Percentiles rank a stretch among this genome's conserved stretches.
Conservation (phyloP, 768 basidiomycete species). For the Boletus barrowsii region DNA sequence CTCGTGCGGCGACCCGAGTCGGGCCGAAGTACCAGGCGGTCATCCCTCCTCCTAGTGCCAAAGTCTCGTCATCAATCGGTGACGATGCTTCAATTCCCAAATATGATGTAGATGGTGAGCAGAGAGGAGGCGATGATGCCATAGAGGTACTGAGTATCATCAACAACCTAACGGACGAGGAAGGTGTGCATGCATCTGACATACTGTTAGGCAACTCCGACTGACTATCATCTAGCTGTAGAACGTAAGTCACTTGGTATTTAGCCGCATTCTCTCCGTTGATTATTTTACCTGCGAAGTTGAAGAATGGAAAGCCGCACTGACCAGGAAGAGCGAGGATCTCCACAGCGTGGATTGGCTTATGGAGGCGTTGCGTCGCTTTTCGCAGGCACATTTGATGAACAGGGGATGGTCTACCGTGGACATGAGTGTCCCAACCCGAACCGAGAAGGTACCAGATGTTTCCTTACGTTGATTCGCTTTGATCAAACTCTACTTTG, state of each 20-base stretch:
- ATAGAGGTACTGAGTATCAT: constrained; percentile 69
- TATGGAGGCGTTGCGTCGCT: constrained; percentile 68
- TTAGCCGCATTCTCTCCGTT: not conserved
- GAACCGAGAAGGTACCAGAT: constrained; percentile 60
- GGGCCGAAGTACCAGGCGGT: constrained; percentile 82
- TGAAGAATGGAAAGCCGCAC: constrained; percentile 58
- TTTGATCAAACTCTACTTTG: constrained; percentile 9
- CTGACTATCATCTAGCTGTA: constrained; percentile 39
- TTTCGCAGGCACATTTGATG: constrained; percentile 64
- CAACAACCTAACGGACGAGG: constrained; percentile 59
- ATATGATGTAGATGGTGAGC: constrained; percentile 36
- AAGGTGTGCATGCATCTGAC: constrained; percentile 49
- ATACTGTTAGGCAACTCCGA: constrained; percentile 16
- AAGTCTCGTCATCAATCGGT: constrained; percentile 36
- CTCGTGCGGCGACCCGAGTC: constrained; percentile 86
- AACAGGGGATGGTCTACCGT: constrained; percentile 58
- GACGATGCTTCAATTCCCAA: not conserved
- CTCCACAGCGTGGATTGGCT: constrained; percentile 74
- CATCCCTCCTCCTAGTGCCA: constrained; percentile 40
- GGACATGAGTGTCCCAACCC: constrained; percentile 56
- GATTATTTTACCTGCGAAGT: constrained; percentile 39
- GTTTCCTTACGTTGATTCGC: constrained; percentile 7
- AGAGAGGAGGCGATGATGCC: constrained; percentile 69
- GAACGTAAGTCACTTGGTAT: constrained; percentile 46
- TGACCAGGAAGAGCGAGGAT: constrained; percentile 53